Percentiles rank a stretch among this genome's conserved stretches.
Evolutionary conservation across 1,284 basidiomycete species (phyloP).

Genomic region (Irpex lacteus): DNA sequence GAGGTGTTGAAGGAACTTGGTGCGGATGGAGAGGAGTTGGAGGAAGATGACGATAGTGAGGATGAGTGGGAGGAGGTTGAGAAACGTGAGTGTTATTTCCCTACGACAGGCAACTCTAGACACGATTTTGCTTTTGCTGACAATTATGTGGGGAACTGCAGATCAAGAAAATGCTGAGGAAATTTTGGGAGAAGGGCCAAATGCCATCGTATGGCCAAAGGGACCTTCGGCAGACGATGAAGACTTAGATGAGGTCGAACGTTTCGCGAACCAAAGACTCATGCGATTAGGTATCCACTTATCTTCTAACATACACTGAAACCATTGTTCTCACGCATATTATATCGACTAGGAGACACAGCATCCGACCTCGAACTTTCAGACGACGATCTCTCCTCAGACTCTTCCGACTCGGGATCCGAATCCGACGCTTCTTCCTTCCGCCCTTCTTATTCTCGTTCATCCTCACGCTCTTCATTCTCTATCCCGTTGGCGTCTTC

Average conservation of each 20-base stretch:
- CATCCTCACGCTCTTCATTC: conserved; percentile 15
- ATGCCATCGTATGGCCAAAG: conserved; percentile 70
- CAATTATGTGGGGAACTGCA: conserved; percentile 6
- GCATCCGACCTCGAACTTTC: conserved; percentile 47
- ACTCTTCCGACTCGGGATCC: conserved; percentile 36
- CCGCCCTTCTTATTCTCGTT: conserved; percentile 24
- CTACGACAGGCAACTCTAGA: not conserved
- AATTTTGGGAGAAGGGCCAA: conserved; percentile 56
- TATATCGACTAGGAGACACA: conserved; percentile 47
- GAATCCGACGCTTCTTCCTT: conserved; percentile 32
- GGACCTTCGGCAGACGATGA: conserved; percentile 54
- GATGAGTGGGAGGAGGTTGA: conserved; percentile 63
- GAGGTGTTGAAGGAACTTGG: conserved; percentile 15
- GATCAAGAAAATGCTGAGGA: conserved; percentile 44
- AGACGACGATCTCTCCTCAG: conserved; percentile 43
- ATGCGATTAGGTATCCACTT: conserved; percentile 61
- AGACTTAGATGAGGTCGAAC: conserved; percentile 56
- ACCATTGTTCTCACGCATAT: not conserved
- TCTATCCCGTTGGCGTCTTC: conserved; percentile 39
- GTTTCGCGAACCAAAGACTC: conserved; percentile 61
- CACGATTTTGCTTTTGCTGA: not conserved
- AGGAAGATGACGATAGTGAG: conserved; percentile 30
- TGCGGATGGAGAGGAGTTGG: not conserved
- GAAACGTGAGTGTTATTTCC: conserved; percentile 42
- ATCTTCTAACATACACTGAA: conserved; percentile 1